Conservation (phyloP, 257 asterid genomes). For the Orobanche coerulescens region DNA sequence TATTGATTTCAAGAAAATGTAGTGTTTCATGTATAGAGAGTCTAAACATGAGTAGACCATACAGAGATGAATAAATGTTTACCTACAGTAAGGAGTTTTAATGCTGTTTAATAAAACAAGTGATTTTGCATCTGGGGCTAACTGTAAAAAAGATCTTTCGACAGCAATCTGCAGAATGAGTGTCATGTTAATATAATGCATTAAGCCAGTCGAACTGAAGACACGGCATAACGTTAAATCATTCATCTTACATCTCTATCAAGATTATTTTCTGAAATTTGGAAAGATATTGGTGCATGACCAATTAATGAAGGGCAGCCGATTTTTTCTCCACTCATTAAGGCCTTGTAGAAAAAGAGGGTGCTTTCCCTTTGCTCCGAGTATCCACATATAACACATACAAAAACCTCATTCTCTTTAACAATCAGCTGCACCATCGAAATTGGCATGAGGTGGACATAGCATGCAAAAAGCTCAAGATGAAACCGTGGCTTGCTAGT, state of each 20-base stretch:
- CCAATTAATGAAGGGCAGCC: conserved; percentile 79
- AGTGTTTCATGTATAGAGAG: conserved; percentile 11
- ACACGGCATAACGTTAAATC: conserved; percentile 13
- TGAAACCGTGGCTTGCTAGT: conserved; percentile 31
- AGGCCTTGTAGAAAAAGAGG: conserved; percentile 59
- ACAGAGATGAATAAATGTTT: conserved; percentile 13
- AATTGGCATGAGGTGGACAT: conserved; percentile 67
- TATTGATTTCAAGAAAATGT: conserved; percentile 18
- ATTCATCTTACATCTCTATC: conserved; percentile 63
- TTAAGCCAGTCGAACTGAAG: conserved; percentile 21
- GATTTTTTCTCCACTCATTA: conserved; percentile 37
- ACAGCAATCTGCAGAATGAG: conserved; percentile 42
- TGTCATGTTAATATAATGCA: conserved; percentile 12
- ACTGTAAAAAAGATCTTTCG: conserved; percentile 54
- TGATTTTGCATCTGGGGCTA: conserved; percentile 61
- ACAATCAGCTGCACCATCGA: conserved; percentile 54
- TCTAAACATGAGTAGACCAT: conserved; percentile 16
- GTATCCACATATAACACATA: conserved; percentile 63
- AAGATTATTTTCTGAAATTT: conserved; percentile 31
- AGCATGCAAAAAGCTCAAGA: conserved; percentile 50
- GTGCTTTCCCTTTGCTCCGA: conserved; percentile 36
- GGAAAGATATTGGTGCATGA: conserved; percentile 43
- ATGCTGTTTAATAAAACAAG: conserved; percentile 63
- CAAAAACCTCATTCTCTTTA: conserved; percentile 43
- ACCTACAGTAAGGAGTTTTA: conserved; percentile 78